Percentiles rank a stretch among this genome's conserved stretches.
These are phyloP conservation scores for Macrophomina pseudophaseolina DNA, from an alignment of 2,329 filamentous ascomycete genomes.

Conservation along the genomic window DNA sequence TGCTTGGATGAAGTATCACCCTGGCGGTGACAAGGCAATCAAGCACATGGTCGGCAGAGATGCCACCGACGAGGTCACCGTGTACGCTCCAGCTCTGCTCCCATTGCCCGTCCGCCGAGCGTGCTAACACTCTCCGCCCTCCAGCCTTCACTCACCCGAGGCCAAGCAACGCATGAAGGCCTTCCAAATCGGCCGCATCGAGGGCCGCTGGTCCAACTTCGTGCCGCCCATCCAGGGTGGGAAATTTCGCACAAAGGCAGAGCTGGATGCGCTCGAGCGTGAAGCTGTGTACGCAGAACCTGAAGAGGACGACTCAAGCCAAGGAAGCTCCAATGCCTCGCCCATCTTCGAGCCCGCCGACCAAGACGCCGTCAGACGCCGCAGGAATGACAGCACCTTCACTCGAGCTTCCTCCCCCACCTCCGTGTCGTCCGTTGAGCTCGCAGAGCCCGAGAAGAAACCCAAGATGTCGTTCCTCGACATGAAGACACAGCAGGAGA, in stretches of 20 bases:
- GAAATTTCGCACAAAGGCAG: slow-evolving; percentile 65
- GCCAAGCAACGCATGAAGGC: slow-evolving; percentile 76
- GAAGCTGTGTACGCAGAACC: slow-evolving; percentile 24
- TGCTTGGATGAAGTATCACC: slow-evolving; percentile 86
- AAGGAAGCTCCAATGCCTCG: slow-evolving; percentile 59
- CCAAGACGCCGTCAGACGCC: slow-evolving; percentile 42
- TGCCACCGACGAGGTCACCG: slow-evolving; percentile 92
- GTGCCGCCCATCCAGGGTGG: slow-evolving; percentile 91
- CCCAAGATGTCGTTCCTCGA: slow-evolving; percentile 69
- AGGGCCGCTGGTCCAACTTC: slow-evolving; percentile 87
- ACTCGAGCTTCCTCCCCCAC: slow-evolving; percentile 59
- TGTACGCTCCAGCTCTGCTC: slow-evolving; percentile 60
- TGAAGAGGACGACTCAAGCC: slow-evolving; percentile 45
- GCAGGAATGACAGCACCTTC: slow-evolving; percentile 41
- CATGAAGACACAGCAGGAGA: slow-evolving; percentile 73
- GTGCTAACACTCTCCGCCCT: slow-evolving; percentile 25
- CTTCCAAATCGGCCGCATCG: slow-evolving; percentile 82
- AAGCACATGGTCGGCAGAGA: slow-evolving; percentile 91
- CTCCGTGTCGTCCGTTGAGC: slow-evolving; percentile 61
- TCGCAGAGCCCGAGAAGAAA: slow-evolving; percentile 40
- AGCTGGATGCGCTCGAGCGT: slow-evolving; percentile 33
- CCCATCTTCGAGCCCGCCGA: slow-evolving; percentile 62
- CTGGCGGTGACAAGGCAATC: slow-evolving; percentile 89
- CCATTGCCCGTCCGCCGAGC: background rate
- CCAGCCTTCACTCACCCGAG: slow-evolving; percentile 80